Evolutionary conservation across 345 rosid species (phyloP).

Genomic region (Brassica napus): DNA sequence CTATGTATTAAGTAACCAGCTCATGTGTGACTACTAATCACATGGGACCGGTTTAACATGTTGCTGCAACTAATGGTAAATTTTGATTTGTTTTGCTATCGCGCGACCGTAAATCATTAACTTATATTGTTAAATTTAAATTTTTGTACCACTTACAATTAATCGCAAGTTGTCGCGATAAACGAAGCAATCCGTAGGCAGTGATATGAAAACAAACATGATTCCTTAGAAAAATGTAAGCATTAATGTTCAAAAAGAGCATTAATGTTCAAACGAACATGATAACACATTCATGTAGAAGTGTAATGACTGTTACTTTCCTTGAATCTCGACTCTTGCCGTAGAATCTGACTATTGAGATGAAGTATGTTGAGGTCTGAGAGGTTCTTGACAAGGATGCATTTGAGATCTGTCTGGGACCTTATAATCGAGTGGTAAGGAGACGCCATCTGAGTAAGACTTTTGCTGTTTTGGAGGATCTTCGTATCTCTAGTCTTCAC

Average conservation of each 20-base stretch:
- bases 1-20: neutral
- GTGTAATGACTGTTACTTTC: constrained; percentile 30
- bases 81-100: neutral
- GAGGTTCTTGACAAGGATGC: neutral
- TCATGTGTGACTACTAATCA: neutral
- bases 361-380: neutral
- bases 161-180: too few relatives aligned
- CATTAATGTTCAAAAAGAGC: too few relatives aligned
- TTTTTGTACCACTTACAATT: too few relatives aligned
- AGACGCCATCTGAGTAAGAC: neutral
- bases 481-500: neutral
- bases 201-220: too few relatives aligned
- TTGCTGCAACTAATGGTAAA: neutral
- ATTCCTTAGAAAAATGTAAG: too few relatives aligned
- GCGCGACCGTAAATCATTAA: too few relatives aligned
- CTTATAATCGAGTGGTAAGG: neutral
- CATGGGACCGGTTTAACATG: neutral
- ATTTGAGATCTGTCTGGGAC: neutral
- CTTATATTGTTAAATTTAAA: too few relatives aligned
- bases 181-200: too few relatives aligned
- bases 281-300: constrained; percentile 44
- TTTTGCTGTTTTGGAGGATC: neutral
- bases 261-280: neutral
- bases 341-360: neutral
- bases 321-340: neutral